Evolutionary conservation across 176 grass and related monocot species (phyloP).

Genomic region (Canna indica): DNA sequence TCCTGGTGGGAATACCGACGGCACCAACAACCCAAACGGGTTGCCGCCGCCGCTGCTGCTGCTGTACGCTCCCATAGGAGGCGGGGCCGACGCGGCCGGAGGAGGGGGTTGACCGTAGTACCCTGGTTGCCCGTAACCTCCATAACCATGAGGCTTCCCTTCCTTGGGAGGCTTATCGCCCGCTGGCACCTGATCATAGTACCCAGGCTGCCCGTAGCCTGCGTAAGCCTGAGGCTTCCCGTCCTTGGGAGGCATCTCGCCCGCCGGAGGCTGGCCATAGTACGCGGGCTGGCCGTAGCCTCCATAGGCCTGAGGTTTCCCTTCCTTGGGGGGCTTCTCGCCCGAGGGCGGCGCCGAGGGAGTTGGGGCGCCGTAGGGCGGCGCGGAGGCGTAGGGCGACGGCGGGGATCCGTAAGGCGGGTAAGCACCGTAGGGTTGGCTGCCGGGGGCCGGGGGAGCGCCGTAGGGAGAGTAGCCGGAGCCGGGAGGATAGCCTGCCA

Average conservation of each 20-base stretch:
- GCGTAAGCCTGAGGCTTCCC: slow-evolving; percentile 2
- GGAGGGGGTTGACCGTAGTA: not conserved
- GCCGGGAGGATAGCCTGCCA: slow-evolving; percentile 9
- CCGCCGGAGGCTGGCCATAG: slow-evolving; percentile 1
- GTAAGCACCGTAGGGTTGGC: slow-evolving; percentile 20
- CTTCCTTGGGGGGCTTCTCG: slow-evolving; percentile 36
- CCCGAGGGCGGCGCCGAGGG: slow-evolving; percentile 4
- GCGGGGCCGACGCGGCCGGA: not conserved
- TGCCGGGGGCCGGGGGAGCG: too few species aligned
- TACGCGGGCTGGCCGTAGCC: slow-evolving; percentile 10
- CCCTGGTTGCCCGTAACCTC: not conserved
- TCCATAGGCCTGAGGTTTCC: slow-evolving; percentile 14
- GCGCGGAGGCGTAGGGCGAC: slow-evolving; percentile 11
- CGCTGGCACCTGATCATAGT: slow-evolving; percentile 10
- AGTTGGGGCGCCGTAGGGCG: slow-evolving; percentile 18
- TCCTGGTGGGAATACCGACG: slow-evolving; percentile 56
- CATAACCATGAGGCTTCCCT: not conserved
- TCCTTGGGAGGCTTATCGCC: slow-evolving; percentile 17
- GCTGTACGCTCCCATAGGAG: slow-evolving; percentile 14
- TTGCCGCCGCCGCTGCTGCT: too few species aligned
- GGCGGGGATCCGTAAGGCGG: slow-evolving; percentile 12
- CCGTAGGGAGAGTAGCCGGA: slow-evolving; percentile 28
- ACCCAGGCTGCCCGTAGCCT: too few species aligned
- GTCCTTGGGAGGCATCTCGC: slow-evolving; percentile 9
- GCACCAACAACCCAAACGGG: slow-evolving; percentile 63